Evolutionary conservation across 2,329 filamentous ascomycete genomes (phyloP).

Genomic region (Sphaceloma murrayae): DNA sequence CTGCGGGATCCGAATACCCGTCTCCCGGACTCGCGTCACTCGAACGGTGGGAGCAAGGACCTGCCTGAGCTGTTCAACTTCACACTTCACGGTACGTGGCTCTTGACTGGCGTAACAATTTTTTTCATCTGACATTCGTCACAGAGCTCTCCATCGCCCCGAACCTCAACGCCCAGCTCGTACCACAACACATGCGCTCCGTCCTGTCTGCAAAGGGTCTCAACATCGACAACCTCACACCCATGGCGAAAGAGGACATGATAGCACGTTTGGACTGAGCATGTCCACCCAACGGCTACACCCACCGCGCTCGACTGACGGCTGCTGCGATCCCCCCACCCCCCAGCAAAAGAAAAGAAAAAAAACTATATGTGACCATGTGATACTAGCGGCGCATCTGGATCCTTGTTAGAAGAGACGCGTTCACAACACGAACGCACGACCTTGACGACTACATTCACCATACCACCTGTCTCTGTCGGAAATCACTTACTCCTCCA

Average conservation of each 20-base stretch:
- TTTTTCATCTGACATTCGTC: conserved; percentile 10
- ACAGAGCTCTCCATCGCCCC: conserved; percentile 93
- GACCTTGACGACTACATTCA: conserved; percentile 7
- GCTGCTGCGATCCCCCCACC: conserved; percentile 5
- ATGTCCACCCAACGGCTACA: conserved; percentile 2
- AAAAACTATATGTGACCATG: conserved; percentile 18
- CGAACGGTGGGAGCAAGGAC: conserved; percentile 68
- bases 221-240: conserved; percentile 88
- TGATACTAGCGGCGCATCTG: conserved; percentile 17
- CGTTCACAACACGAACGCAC: conserved; percentile 13
- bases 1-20: conserved; percentile 82
- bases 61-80: conserved; percentile 89
- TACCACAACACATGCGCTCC: conserved; percentile 71
- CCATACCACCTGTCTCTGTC: conserved; percentile 1
- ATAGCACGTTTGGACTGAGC: conserved; percentile 84
- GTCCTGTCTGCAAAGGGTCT: conserved; percentile 64
- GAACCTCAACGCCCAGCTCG: conserved; percentile 74
- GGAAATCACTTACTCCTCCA: not conserved
- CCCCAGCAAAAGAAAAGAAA: conserved; percentile 7
- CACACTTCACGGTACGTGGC: conserved; percentile 75
- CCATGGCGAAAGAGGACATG: conserved; percentile 90
- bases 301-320: no score
- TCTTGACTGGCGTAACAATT: no score
- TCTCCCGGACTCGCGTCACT: conserved; percentile 87
- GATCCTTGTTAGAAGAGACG: conserved; percentile 15